Evolutionary conservation across 1,139 yeast genomes (phyloP), one percentile per base, ranked within the genome.

Genomic region (Eremothecium sinecaudum): DNA sequence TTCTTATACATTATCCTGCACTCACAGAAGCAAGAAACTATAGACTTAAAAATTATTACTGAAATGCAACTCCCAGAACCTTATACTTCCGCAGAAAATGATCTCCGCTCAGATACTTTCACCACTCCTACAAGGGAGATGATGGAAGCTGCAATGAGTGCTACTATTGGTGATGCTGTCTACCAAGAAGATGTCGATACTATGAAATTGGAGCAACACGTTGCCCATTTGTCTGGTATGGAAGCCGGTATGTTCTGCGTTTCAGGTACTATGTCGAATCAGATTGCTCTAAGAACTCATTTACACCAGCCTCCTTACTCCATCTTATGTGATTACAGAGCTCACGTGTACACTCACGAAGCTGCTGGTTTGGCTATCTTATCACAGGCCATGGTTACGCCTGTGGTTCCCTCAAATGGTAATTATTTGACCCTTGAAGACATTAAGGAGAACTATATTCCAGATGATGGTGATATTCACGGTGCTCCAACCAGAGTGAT

Each of bases 201-300:
- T 13, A 61, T 67, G 28, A 68, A 64, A 24, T 64, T 87, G 34
- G 94, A 86, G 56, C 54, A 58, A 14, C 71, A 73, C 41, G 77
- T 87, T 40, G 79, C 83, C 18, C 62, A 65, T 30, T 51, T 86
- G 36, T 70, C 93, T 8, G 95, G 94, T 26, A 83, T 80, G 53
- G 84, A 77, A 47, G 82, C 87, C 3, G 95, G 84, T 16, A 58
- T 83, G 38, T 87, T 71, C 60, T 84, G 94, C 57, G 82, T 77
- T 11, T 79, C 94, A 18, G 97, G 97, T 38, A 90, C 97, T 6
- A 62, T 87, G 62, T 79, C 94, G 22, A 87, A 87, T 59, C 97
- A 87, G 62, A 69, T 87, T 42, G 96, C 81, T 16, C 61, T 87
- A 38, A 68, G 96, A 51, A 67, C 86, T 7, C 83, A 81, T 46